Conservation (phyloP, 1,284 basidiomycete species). For the Puccinia coronata region DNA sequence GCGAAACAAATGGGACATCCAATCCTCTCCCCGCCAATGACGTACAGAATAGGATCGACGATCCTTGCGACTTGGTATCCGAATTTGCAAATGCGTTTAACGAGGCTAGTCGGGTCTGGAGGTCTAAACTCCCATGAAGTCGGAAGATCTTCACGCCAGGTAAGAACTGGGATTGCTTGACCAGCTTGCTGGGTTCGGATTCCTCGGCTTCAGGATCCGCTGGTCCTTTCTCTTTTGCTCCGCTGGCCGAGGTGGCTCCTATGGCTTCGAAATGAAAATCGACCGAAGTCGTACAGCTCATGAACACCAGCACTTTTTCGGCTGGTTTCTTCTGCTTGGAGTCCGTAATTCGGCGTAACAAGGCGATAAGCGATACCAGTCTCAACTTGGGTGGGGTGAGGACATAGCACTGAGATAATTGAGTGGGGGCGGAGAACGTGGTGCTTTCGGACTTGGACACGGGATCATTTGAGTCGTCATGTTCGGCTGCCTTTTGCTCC, state of each 20-base stretch:
- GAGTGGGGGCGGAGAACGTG: constrained; percentile 89
- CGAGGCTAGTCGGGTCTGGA: constrained; percentile 76
- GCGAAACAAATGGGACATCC: constrained; percentile 91
- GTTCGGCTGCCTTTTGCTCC: background rate
- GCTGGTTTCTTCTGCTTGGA: constrained; percentile 60
- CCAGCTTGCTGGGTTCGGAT: constrained; percentile 57
- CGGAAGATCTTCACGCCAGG: constrained; percentile 80
- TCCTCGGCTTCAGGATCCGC: constrained; percentile 57
- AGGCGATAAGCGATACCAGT: constrained; percentile 82
- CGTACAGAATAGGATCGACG: constrained; percentile 82
- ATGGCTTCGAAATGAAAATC: constrained; percentile 95
- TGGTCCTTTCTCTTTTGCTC: constrained; percentile 50
- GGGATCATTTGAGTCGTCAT: constrained; percentile 26
- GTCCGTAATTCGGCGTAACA: constrained; percentile 65
- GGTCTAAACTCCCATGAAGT: constrained; percentile 89
- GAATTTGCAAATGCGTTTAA: constrained; percentile 69
- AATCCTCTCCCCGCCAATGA: constrained; percentile 95
- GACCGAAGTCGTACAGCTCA: constrained; percentile 95
- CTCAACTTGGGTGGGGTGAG: constrained; percentile 90
- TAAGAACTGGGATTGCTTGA: constrained; percentile 72
- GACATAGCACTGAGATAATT: constrained; percentile 89
- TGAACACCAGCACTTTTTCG: constrained; percentile 80
- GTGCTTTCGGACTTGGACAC: constrained; percentile 56
- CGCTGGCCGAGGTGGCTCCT: constrained; percentile 61
- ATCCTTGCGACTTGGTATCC: constrained; percentile 55